Evolutionary conservation across 768 basidiomycete species (phyloP).

Genomic region (Pulveroboletus sp.): DNA sequence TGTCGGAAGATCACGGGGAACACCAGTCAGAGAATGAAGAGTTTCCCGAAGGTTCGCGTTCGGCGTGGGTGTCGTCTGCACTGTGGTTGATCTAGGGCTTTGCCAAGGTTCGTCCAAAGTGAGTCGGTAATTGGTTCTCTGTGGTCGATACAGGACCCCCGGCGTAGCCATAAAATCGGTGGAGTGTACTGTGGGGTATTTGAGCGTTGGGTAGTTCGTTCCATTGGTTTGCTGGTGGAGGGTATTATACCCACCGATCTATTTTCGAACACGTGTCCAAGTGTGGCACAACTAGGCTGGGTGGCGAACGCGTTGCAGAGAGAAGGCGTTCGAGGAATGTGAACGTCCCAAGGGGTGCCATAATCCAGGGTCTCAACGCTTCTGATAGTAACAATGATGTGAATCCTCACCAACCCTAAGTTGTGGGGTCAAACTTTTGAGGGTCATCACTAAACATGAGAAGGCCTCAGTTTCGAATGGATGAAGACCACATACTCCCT

Average conservation of each 20-base stretch:
- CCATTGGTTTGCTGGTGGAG: neutral
- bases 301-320: neutral
- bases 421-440: no score
- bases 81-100: neutral
- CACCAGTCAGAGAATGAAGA: neutral
- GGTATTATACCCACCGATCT: constrained; percentile 9
- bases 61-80: neutral
- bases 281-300: neutral
- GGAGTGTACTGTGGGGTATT: neutral
- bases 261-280: neutral
- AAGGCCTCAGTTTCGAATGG: no score
- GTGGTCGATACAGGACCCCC: neutral
- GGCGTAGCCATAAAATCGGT: constrained; percentile 7
- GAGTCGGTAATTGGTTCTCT: neutral
- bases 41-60: neutral
- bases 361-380: no score
- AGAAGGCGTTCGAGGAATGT: no score
- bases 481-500: no score
- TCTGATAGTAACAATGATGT: no score
- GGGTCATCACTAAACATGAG: no score
- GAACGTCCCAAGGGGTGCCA: no score
- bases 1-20: constrained; percentile 2
- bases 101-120: neutral
- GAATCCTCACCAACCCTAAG: no score
- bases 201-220: neutral